Evolutionary conservation across 208 protist genomes (phyloP).

Genomic region (Trypanosoma platydactyli): DNA sequence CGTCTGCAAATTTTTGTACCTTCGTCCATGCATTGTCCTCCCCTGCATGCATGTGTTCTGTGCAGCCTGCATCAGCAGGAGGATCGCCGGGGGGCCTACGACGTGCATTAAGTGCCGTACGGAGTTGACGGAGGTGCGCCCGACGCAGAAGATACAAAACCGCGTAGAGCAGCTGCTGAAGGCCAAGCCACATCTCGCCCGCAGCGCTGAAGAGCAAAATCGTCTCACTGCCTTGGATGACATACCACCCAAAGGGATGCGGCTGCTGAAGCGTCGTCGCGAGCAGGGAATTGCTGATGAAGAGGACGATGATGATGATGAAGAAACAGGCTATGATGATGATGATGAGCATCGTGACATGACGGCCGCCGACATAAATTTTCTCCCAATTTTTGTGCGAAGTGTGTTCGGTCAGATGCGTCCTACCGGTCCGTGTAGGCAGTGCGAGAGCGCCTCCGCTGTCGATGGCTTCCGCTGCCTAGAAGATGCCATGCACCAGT

Average conservation of each 20-base stretch:
- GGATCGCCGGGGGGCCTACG: constrained; percentile 37
- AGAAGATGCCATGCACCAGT: constrained; percentile 43
- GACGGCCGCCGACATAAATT: background rate
- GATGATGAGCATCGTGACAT: background rate
- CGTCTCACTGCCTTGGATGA: constrained; percentile 47
- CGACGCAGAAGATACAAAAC: constrained; percentile 77
- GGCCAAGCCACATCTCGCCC: constrained; percentile 36
- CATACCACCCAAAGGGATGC: constrained; percentile 53
- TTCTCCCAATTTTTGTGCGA: background rate
- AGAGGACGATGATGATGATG: constrained; percentile 11
- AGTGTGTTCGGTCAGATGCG: constrained; percentile 1
- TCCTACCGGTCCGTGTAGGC: constrained; percentile 35
- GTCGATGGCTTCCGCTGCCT: constrained; percentile 74
- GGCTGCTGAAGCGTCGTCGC: constrained; percentile 35
- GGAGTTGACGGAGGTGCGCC: constrained; percentile 56
- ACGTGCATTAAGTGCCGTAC: constrained; percentile 76
- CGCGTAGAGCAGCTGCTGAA: constrained; percentile 72
- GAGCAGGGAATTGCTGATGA: constrained; percentile 15
- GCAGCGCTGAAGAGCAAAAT: constrained; percentile 41
- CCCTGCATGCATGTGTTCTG: constrained; percentile 92
- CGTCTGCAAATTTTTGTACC: constrained; percentile 64
- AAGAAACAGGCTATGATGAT: constrained; percentile 13
- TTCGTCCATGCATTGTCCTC: constrained; percentile 73
- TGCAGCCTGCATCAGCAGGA: constrained; percentile 73
- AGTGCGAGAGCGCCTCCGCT: constrained; percentile 49